phyloP scores from a whole-genome alignment of 768 basidiomycete species.

The Rhodotorula kratochvilovae region DNA sequence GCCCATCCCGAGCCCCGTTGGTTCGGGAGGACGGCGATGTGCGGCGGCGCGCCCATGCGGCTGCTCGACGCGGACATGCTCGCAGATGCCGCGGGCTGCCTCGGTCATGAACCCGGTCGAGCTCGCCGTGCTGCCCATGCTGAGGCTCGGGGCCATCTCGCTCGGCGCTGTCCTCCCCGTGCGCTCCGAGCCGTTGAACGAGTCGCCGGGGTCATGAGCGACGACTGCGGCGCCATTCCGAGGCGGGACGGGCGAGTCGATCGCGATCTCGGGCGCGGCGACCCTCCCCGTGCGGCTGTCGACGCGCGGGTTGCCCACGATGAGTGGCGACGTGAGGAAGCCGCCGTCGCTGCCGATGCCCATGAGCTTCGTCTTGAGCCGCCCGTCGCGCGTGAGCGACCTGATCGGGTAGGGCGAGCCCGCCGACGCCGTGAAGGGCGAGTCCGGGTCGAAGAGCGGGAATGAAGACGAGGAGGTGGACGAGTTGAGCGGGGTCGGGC shows the following conservation, averaged over 20 bases:
- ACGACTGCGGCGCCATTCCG: conserved; percentile 1
- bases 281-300: conserved; percentile 20
- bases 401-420: conserved; percentile 14
- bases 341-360: conserved; percentile 44
- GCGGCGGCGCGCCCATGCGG: background rate
- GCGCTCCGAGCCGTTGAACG: conserved; percentile 3
- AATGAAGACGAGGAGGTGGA: conserved; percentile 10
- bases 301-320: conserved; percentile 21
- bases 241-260: conserved; percentile 27
- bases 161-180: background rate
- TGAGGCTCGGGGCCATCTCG: conserved; percentile 27
- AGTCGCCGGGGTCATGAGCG: conserved; percentile 14
- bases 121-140: conserved; percentile 23
- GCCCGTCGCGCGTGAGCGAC: conserved; percentile 31
- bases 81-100: background rate
- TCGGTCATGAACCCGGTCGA: conserved; percentile 3
- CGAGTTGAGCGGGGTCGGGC: background rate
- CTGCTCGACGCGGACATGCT: conserved; percentile 15
- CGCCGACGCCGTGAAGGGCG: conserved; percentile 37
- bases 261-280: conserved; percentile 28
- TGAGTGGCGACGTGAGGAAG: conserved; percentile 42
- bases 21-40: background rate
- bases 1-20: conserved; percentile 35
- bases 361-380: conserved; percentile 42
- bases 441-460: conserved; percentile 37